phyloP scores from a whole-genome alignment of 371 early-diverging fungal genomes.

The Batrachochytrium dendrobatidis region DNA sequence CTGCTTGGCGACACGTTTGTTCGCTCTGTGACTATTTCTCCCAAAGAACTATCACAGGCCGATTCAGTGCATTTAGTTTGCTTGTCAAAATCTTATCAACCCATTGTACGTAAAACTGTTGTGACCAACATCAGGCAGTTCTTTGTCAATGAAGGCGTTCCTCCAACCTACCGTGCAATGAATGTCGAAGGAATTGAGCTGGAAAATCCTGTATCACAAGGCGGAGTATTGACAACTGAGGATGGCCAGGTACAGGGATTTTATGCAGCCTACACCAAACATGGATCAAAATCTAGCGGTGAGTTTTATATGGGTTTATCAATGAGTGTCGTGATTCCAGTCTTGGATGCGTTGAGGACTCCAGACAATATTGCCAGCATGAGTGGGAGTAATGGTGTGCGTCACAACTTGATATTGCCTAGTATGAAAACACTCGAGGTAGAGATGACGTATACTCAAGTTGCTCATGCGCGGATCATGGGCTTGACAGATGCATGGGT shows the following conservation, averaged over 20 bases:
- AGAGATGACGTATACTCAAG: constrained; percentile 34
- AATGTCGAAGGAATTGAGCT: constrained; percentile 34
- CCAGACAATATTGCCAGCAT: too few species aligned
- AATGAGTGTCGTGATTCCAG: constrained; percentile 15
- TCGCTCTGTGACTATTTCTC: constrained; percentile 11
- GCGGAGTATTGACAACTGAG: constrained; percentile 29
- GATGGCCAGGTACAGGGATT: constrained; percentile 30
- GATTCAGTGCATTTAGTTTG: constrained; percentile 30
- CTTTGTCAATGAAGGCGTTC: constrained; percentile 25
- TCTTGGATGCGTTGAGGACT: constrained; percentile 11
- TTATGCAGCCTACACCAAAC: constrained; percentile 27
- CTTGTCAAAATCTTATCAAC: constrained; percentile 28
- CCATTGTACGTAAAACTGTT: constrained; percentile 32
- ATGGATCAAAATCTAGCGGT: constrained; percentile 22
- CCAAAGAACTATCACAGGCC: constrained; percentile 19
- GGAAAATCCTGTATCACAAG: constrained; percentile 30
- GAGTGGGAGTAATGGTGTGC: too few species aligned
- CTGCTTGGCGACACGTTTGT: constrained; percentile 32
- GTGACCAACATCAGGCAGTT: constrained; percentile 37
- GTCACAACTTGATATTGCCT: too few species aligned
- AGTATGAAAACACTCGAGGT: constrained; percentile 23
- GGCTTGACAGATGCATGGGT: constrained; percentile 34
- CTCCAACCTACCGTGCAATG: constrained; percentile 30
- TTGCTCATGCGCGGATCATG: constrained; percentile 32
- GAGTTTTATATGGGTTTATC: constrained; percentile 33